Evolutionary conservation across 495 filamentous ascomycete species (phyloP), one percentile per base, ranked within the genome.

Genomic region (Trichoderma parareesei): DNA sequence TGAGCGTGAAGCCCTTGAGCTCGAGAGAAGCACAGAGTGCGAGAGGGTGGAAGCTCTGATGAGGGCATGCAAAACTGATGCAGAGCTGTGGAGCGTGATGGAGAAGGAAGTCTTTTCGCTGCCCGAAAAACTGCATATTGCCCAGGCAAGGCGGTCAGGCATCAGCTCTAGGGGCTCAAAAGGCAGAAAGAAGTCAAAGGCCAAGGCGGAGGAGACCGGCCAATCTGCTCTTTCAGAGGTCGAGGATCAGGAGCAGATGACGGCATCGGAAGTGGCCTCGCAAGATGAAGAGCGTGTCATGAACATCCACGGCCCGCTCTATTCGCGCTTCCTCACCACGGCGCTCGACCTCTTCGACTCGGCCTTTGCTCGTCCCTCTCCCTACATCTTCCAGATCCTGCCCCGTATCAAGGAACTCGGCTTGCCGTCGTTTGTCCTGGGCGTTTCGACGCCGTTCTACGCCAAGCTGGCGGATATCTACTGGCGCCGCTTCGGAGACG

Each of bases 401-500:
- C 84, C 90, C 1, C 82, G 81, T 1, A 82, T 95, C 73, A 91
- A 89, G 70, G 78, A 82, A 18, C 81, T 92, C 2, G 90, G 91
- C 6, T 77, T 84, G 1, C 77, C 83, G 35, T 90, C 89, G 13
- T 87, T 88, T 62, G 81, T 92, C 14, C 81, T 96, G 0, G 92
- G 90, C 35, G 84, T 84, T 27, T 89, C 85, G 38, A 88, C 88
- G 2, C 75, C 78, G 0, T 84, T 96, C 44, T 95, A 91, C 74
- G 91, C 93, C 71, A 84, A 88, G 59, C 75, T 93, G 43, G 77
- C 92, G 27, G 69, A 76, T 35, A 81, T 89, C 42, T 76, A 84
- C 65, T 93, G 89, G 87, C 74, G 73, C 41, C 80, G 82, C 3
- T 85, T 85, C 67, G 78, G 81, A 5, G 85, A 94, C 69, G 74